phyloP scores from a whole-genome alignment of 2,329 filamentous ascomycete species.

The Lecanicillium sp. region DNA sequence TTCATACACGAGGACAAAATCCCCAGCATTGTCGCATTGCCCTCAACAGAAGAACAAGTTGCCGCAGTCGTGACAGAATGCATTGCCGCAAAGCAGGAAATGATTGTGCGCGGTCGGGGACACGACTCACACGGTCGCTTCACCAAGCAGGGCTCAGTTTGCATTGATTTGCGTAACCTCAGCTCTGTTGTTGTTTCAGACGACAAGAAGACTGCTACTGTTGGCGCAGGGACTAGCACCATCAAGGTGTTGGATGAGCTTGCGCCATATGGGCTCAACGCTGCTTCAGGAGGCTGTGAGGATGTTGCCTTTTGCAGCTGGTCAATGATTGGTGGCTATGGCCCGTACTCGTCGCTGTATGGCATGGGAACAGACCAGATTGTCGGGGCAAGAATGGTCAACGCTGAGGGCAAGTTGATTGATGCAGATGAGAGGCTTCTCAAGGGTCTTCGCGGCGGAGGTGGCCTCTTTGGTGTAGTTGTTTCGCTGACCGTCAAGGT shows the following conservation, averaged over 20 bases:
- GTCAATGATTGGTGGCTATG: conserved; percentile 27
- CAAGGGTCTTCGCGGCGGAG: conserved; percentile 19
- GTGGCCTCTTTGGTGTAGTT: conserved; percentile 18
- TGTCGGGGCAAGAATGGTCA: conserved; percentile 19
- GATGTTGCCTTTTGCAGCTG: conserved; percentile 26
- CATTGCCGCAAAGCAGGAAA: conserved; percentile 1
- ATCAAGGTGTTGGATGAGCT: conserved; percentile 6
- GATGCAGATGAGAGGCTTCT: conserved; percentile 19
- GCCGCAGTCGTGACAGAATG: conserved; percentile 2
- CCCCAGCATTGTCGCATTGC: conserved; percentile 4
- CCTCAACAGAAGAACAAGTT: conserved; percentile 2
- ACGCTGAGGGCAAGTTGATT: conserved; percentile 17
- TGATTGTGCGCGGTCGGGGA: conserved; percentile 10
- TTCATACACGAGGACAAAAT: background rate
- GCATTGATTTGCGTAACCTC: conserved; percentile 9
- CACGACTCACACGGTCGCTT: conserved; percentile 9
- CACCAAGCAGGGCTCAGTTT: conserved; percentile 6
- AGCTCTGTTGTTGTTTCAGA: conserved; percentile 4
- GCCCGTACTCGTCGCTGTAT: conserved; percentile 16
- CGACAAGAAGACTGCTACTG: conserved; percentile 2
- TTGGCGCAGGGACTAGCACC: conserved; percentile 8
- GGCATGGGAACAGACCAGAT: conserved; percentile 30
- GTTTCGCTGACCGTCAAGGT: conserved; percentile 18
- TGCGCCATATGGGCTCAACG: conserved; percentile 7
- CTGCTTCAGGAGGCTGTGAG: conserved; percentile 13